Base-by-base conservation (phyloP, 768 basidiomycete species). In the Astraeus odoratus region DNA sequence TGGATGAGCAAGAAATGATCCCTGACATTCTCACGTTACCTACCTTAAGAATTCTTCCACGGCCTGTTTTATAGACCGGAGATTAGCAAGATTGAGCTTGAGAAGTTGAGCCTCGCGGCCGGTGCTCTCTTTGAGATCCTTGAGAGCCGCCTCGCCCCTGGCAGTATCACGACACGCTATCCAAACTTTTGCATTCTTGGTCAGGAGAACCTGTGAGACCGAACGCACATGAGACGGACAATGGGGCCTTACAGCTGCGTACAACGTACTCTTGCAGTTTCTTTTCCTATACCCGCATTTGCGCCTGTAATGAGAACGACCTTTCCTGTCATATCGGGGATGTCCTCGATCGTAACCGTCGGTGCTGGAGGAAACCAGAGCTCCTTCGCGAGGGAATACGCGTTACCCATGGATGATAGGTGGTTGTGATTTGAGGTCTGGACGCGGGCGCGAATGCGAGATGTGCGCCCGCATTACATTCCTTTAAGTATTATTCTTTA, bases 161-260 rank as follows among this genome's bases (percentile, higher is more conserved):
- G 55, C 54, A 41, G 62, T 39, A 42, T 56, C 66, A 4, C 76
- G 65, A 15, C 65, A 59, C 0, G 70, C 73, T 16, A 78, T 49
- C 50, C 78, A 80, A 1, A 80, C 77, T 39, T 68, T 75, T 4
- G 76, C 77, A 49, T 73, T 68, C 46, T 71, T 69, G 1, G 47
- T 43, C 3, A 77, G 62, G 18, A 76, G 58, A 16, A 39, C 37
- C 37, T 25, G n/a, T n/a, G n/a, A n/a, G n/a, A n/a, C n/a, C n/a
- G n/a, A n/a, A n/a, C n/a, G n/a, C n/a, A n/a, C n/a, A n/a, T n/a
- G n/a, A n/a, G n/a, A n/a, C n/a, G n/a, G n/a, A n/a, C n/a, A n/a
- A n/a, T n/a, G n/a, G n/a, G n/a, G n/a, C n/a, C n/a, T n/a, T n/a
- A n/a, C n/a, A n/a, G n/a, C n/a, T 8, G 24, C 13, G 19, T n/a